Conservation (phyloP, 169 alveolate genomes). For the Eimeria brunetti region DNA sequence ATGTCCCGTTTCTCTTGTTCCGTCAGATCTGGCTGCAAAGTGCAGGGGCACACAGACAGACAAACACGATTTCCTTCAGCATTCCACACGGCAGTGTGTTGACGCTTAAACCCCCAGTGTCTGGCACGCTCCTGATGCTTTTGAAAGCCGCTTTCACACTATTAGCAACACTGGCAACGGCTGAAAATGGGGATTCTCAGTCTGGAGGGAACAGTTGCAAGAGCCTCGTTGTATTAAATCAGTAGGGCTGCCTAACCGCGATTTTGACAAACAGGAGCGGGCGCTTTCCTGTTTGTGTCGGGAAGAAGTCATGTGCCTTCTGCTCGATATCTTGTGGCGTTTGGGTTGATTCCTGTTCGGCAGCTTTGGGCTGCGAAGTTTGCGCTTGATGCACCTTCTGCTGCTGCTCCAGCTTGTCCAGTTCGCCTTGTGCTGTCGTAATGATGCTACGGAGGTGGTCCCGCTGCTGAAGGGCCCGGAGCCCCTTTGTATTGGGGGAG, state of each 20-base stretch:
- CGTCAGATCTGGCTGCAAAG: conserved; percentile 89
- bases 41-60: background rate
- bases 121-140: background rate
- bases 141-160: background rate
- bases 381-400: background rate
- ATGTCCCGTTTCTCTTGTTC: conserved; percentile 87
- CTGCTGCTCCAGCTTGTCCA: conserved; percentile 80
- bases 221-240: background rate
- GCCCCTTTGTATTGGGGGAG: conserved; percentile 92
- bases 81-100: background rate
- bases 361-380: conserved; percentile 40
- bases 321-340: conserved; percentile 1
- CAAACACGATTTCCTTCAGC: background rate
- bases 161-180: background rate
- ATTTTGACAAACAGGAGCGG: conserved; percentile 82
- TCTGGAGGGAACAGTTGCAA: background rate
- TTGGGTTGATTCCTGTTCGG: conserved; percentile 1
- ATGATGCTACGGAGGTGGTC: conserved; percentile 85
- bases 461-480: conserved; percentile 87
- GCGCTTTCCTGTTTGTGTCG: conserved; percentile 37
- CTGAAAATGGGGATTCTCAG: background rate
- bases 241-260: conserved; percentile 62
- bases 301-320: conserved; percentile 23
- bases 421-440: conserved; percentile 82
- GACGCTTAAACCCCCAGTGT: background rate